phyloP scores from a whole-genome alignment of 225 moss, liverwort and hornwort genomes.

The Physcomitrium patens region DNA sequence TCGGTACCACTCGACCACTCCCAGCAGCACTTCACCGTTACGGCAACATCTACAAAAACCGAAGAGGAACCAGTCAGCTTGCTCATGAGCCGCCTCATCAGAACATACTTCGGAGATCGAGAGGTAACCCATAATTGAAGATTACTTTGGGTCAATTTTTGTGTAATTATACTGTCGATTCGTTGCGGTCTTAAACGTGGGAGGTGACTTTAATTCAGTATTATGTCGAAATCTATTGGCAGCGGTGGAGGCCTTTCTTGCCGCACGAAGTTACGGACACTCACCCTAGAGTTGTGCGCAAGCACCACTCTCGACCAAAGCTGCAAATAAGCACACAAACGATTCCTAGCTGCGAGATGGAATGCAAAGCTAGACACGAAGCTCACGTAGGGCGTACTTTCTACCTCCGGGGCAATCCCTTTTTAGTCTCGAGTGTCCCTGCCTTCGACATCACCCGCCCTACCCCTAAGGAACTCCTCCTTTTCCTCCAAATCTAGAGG shows the following conservation, averaged over 20 bases:
- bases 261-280: not conserved
- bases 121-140: conserved; percentile 20
- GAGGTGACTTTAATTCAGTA: not conserved
- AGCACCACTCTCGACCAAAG: conserved; percentile 19
- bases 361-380: not conserved
- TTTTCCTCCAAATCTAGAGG: not conserved
- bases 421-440: too few relatives aligned
- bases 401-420: conserved; percentile 26
- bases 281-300: conserved; percentile 32
- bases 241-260: conserved; percentile 42
- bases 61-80: not conserved
- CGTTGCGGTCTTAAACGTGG: not conserved
- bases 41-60: not conserved
- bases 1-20: conserved; percentile 17
- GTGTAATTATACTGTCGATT: not conserved
- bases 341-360: not conserved
- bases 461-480: not conserved
- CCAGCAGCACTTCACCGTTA: not conserved
- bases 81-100: conserved; percentile 32
- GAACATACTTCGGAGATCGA: conserved; percentile 37
- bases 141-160: not conserved
- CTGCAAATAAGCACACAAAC: not conserved
- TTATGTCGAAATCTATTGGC: not conserved
- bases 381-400: conserved; percentile 2
- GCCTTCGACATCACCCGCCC: not conserved